Percentiles rank a stretch among this genome's conserved stretches.
Conservation (phyloP, 2,329 filamentous ascomycete genomes). For the Exophiala calicioides region DNA sequence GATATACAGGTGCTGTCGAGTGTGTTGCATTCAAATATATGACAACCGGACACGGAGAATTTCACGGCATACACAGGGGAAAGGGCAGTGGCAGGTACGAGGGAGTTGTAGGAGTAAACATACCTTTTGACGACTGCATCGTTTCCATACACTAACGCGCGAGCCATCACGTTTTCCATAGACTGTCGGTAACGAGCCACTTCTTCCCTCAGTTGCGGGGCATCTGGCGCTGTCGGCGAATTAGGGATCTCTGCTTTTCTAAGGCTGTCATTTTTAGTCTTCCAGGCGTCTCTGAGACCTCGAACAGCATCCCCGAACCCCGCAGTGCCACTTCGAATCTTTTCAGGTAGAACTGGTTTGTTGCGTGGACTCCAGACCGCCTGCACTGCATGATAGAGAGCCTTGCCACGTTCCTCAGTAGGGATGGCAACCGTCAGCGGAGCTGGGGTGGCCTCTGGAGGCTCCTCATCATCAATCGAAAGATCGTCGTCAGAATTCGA, state of each 20-base stretch:
- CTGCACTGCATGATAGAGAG: conserved; percentile 59
- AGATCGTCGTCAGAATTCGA: conserved; percentile 48
- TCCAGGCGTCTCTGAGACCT: conserved; percentile 63
- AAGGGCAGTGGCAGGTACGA: neutral
- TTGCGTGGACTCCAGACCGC: conserved; percentile 62
- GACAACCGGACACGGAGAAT: neutral
- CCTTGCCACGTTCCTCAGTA: conserved; percentile 51
- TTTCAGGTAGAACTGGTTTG: conserved; percentile 50
- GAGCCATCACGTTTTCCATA: conserved; percentile 53
- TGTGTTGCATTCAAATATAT: neutral
- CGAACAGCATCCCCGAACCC: conserved; percentile 62
- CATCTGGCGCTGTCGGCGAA: conserved; percentile 45
- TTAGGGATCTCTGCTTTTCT: conserved; percentile 59
- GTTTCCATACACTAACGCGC: conserved; percentile 47
- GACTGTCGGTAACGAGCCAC: conserved; percentile 60
- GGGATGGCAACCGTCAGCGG: conserved; percentile 55
- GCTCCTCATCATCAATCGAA: conserved; percentile 52
- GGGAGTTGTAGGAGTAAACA: conserved; percentile 34
- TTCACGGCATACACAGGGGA: neutral
- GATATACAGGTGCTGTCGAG: neutral
- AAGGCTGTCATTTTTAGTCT: conserved; percentile 57
- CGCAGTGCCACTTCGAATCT: conserved; percentile 56
- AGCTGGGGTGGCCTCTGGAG: conserved; percentile 57
- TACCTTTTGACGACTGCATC: conserved; percentile 53
- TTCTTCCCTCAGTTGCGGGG: conserved; percentile 56